phyloP scores from a whole-genome alignment of 345 rosid genomes.

The Rhodamnia argentea region DNA sequence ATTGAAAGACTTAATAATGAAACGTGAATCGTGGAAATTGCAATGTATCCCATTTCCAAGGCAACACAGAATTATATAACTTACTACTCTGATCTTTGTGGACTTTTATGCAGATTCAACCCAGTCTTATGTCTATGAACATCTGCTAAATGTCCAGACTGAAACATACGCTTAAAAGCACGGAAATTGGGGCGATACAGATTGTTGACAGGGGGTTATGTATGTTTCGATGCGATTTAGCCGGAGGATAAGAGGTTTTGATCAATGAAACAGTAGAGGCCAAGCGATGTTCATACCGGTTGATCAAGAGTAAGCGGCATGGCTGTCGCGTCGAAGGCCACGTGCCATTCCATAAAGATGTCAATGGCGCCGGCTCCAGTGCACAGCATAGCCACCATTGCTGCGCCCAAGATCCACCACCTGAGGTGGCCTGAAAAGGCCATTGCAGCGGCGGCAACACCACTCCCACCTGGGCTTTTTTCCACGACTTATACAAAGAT shows the following conservation, averaged over 20 bases:
- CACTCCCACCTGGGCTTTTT: neutral
- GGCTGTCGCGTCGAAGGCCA: slow-evolving; percentile 11
- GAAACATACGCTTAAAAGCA: neutral
- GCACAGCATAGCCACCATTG: slow-evolving; percentile 3
- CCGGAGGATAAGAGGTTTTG: neutral
- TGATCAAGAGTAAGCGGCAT: slow-evolving; percentile 14
- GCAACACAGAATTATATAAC: neutral
- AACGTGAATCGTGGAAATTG: neutral
- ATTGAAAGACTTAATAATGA: neutral
- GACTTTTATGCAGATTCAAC: neutral
- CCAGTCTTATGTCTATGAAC: neutral
- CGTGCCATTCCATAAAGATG: slow-evolving; percentile 40
- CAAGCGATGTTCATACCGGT: slow-evolving; percentile 12
- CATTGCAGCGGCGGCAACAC: slow-evolving; percentile 5
- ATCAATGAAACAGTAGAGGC: neutral
- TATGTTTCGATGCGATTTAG: neutral
- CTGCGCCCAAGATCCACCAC: neutral
- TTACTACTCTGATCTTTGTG: neutral
- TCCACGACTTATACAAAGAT: neutral
- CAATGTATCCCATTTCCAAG: neutral
- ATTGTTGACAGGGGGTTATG: neutral
- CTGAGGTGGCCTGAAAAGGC: neutral
- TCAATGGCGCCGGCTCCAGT: slow-evolving; percentile 6
- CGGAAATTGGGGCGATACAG: neutral
- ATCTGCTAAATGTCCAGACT: neutral